Evolutionary conservation across 768 basidiomycete genomes (phyloP).

Genomic region (Russula abietina): DNA sequence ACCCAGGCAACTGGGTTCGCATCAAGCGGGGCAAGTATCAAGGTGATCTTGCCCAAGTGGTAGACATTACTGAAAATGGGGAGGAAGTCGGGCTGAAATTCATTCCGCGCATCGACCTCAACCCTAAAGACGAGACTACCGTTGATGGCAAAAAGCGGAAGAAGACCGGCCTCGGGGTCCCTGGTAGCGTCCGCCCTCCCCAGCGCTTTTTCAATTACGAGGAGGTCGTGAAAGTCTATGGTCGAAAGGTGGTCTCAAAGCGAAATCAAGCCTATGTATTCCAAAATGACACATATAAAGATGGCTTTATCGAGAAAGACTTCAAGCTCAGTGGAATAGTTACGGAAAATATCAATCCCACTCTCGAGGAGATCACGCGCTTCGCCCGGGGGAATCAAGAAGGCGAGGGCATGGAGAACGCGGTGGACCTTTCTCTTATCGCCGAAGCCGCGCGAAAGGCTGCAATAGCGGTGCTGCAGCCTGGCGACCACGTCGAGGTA

Average conservation of each 20-base stretch:
- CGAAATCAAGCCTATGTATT: conserved; percentile 77
- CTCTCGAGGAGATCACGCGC: conserved; percentile 91
- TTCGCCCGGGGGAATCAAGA: conserved; percentile 77
- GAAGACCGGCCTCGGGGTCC: conserved; percentile 46
- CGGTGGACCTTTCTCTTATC: conserved; percentile 85
- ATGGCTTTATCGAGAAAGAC: conserved; percentile 96
- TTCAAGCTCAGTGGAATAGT: conserved; percentile 74
- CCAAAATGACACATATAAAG: conserved; percentile 87
- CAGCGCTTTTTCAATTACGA: conserved; percentile 92
- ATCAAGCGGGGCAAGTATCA: conserved; percentile 90
- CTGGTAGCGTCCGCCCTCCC: conserved; percentile 67
- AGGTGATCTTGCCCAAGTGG: conserved; percentile 91
- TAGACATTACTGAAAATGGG: conserved; percentile 89
- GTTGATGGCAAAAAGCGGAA: conserved; percentile 74
- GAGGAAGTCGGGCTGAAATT: conserved; percentile 91
- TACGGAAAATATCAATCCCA: conserved; percentile 88
- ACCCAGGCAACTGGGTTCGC: conserved; percentile 90
- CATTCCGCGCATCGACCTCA: conserved; percentile 95
- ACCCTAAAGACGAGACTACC: conserved; percentile 72
- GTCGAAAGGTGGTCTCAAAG: conserved; percentile 67
- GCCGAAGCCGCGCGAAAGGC: conserved; percentile 89
- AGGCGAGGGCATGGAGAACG: conserved; percentile 48
- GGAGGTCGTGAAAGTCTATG: conserved; percentile 83
- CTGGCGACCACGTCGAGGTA: conserved; percentile 95
- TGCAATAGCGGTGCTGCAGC: conserved; percentile 90